Conservation (phyloP, 768 basidiomycete genomes). For the Neoboletus magnificus region DNA sequence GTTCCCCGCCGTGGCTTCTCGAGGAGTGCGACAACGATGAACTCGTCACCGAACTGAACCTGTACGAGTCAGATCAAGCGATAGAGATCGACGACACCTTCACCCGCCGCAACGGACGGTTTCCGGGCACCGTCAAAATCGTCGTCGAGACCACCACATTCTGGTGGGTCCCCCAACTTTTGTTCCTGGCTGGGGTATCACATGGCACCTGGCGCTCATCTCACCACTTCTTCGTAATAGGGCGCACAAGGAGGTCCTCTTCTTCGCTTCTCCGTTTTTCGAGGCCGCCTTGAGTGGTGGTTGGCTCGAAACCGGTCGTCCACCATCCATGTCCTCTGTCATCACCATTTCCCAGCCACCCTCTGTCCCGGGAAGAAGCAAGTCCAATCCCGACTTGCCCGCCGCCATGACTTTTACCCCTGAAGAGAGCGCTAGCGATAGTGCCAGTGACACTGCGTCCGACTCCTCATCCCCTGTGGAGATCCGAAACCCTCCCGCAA, state of each 20-base stretch:
- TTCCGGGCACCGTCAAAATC: slow-evolving; percentile 89
- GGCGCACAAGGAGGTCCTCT: slow-evolving; percentile 89
- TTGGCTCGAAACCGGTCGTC: slow-evolving; percentile 87
- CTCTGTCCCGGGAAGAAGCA: slow-evolving; percentile 51
- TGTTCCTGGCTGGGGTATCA: not conserved
- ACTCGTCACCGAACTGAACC: slow-evolving; percentile 63
- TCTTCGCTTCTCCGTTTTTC: slow-evolving; percentile 94
- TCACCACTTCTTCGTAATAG: slow-evolving; percentile 36
- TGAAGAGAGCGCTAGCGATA: slow-evolving; percentile 45
- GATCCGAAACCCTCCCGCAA: slow-evolving; percentile 34
- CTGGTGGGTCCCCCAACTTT: slow-evolving; percentile 54
- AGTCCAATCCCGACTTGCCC: slow-evolving; percentile 37
- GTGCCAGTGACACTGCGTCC: slow-evolving; percentile 27
- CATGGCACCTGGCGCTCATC: slow-evolving; percentile 6
- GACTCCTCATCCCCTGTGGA: slow-evolving; percentile 44
- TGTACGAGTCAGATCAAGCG: slow-evolving; percentile 61
- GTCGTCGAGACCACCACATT: slow-evolving; percentile 86
- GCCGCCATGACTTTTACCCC: slow-evolving; percentile 62
- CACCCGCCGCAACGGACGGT: slow-evolving; percentile 49
- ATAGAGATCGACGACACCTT: slow-evolving; percentile 85
- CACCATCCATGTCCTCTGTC: slow-evolving; percentile 74
- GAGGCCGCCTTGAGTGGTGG: slow-evolving; percentile 86
- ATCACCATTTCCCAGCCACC: slow-evolving; percentile 82
- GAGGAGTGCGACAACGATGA: slow-evolving; percentile 74
- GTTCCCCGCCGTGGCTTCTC: slow-evolving; percentile 75